Percentiles rank a stretch among this genome's conserved stretches.
Evolutionary conservation across 1,139 yeast genomes (phyloP).

Genomic region (Yamadazyma conglobata): DNA sequence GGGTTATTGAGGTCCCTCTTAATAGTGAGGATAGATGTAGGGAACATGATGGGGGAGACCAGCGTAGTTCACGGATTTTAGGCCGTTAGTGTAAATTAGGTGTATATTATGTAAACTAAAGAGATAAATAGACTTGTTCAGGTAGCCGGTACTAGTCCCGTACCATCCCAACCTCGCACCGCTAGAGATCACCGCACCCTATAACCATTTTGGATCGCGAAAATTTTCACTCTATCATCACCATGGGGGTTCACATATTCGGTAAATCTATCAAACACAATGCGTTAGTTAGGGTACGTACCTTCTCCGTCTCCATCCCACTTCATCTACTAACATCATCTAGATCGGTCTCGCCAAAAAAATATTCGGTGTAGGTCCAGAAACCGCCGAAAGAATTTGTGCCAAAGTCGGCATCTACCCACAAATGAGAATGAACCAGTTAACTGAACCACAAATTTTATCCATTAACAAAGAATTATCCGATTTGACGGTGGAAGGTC

Average conservation of each 20-base stretch:
- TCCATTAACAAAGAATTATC: constrained; percentile 84
- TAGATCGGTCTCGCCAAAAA: constrained; percentile 74
- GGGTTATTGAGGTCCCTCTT: constrained; percentile 72
- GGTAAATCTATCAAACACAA: constrained; percentile 67
- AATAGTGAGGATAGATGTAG: constrained; percentile 71
- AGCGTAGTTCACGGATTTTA: too few species aligned
- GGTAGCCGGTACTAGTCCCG: too few species aligned
- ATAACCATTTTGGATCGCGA: too few species aligned
- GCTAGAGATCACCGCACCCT: too few species aligned
- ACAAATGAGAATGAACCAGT: constrained; percentile 88
- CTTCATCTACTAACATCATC: constrained; percentile 6
- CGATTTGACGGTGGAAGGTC: constrained; percentile 80
- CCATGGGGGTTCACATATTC: constrained; percentile 72
- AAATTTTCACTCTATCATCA: constrained; percentile 1
- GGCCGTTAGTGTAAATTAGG: neutral
- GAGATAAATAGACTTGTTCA: too few species aligned
- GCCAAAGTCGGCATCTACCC: constrained; percentile 91
- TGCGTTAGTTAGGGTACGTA: constrained; percentile 41
- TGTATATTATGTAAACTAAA: too few species aligned
- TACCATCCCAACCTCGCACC: too few species aligned
- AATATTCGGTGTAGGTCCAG: constrained; percentile 80
- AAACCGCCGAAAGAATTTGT: constrained; percentile 74
- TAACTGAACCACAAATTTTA: constrained; percentile 83
- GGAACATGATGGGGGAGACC: too few species aligned
- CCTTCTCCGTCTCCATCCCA: too few species aligned